phyloP scores from a whole-genome alignment of 495 filamentous ascomycete species.

The Tuber magnatum region DNA sequence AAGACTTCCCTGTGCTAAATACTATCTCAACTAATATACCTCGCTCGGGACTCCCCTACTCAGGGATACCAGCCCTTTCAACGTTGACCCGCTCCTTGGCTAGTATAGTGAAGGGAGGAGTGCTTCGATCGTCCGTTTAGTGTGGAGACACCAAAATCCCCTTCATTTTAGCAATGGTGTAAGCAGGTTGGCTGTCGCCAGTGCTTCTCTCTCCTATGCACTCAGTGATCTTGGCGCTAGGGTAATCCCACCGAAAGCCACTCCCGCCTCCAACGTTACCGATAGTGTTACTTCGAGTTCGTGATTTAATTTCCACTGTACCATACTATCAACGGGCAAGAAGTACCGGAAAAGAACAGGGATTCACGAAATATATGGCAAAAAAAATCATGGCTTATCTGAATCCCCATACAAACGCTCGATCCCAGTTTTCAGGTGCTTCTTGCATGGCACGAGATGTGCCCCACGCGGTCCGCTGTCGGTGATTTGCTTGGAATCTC shows the following conservation, averaged over 20 bases:
- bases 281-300: not conserved
- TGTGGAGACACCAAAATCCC: not conserved
- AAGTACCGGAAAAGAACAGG: too few species aligned
- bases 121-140: not conserved
- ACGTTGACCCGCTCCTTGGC: not conserved
- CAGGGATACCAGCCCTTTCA: not conserved
- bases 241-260: not conserved
- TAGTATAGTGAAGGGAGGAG: not conserved
- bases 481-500: not conserved
- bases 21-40: not conserved
- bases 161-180: not conserved
- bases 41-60: not conserved
- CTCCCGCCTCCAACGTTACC: not conserved
- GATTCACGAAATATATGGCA: too few species aligned
- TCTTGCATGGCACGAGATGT: too few species aligned
- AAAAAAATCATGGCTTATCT: too few species aligned
- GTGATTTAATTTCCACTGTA: not conserved
- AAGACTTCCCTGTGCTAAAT: not conserved
- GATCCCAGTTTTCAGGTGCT: too few species aligned
- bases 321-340: too few species aligned
- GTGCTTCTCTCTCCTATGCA: not conserved
- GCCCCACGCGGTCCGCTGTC: not conserved
- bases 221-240: not conserved
- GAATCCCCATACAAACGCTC: too few species aligned
- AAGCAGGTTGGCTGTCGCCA: not conserved